A percentile compares a stretch with the other conserved stretches of the same genome.
Evolutionary conservation across 805 yeast genomes (phyloP).

Genomic region (Kazachstania africana): DNA sequence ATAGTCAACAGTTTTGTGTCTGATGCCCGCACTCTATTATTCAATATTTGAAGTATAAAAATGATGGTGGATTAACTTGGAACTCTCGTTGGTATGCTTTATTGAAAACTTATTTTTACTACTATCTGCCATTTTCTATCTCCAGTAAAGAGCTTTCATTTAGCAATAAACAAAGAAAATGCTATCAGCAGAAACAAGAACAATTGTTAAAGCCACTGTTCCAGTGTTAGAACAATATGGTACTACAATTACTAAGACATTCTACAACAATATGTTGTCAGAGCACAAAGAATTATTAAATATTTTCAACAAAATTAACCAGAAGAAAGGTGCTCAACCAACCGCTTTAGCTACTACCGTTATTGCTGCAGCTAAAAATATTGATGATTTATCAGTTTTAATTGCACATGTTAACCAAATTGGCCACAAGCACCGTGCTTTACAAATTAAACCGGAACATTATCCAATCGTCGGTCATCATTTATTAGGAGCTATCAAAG

Average conservation of each 20-base stretch:
- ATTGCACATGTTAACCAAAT: constrained; percentile 44
- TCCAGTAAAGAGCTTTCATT: too few relatives aligned
- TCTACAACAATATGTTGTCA: constrained; percentile 45
- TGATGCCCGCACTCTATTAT: too few relatives aligned
- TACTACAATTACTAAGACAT: constrained; percentile 37
- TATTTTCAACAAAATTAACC: constrained; percentile 53
- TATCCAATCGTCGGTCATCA: constrained; percentile 53
- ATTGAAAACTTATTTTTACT: too few relatives aligned
- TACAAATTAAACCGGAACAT: constrained; percentile 51
- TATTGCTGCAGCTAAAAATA: constrained; percentile 48
- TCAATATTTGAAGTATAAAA: too few relatives aligned
- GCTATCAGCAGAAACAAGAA: constrained; percentile 26
- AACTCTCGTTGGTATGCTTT: too few relatives aligned
- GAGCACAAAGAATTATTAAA: constrained; percentile 43
- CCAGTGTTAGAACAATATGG: constrained; percentile 51
- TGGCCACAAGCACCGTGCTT: constrained; percentile 54
- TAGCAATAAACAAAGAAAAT: too few relatives aligned
- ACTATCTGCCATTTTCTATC: too few relatives aligned
- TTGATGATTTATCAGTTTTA: constrained; percentile 45
- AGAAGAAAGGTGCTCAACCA: constrained; percentile 45
- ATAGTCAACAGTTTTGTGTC: too few relatives aligned
- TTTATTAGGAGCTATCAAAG: constrained; percentile 41
- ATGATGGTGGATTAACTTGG: too few relatives aligned
- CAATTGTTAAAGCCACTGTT: constrained; percentile 34
- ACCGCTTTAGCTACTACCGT: constrained; percentile 52